These are phyloP conservation scores for Mycosphaerella arachidis DNA, from an alignment of 2,329 filamentous ascomycete genomes.

Conservation along the genomic window DNA sequence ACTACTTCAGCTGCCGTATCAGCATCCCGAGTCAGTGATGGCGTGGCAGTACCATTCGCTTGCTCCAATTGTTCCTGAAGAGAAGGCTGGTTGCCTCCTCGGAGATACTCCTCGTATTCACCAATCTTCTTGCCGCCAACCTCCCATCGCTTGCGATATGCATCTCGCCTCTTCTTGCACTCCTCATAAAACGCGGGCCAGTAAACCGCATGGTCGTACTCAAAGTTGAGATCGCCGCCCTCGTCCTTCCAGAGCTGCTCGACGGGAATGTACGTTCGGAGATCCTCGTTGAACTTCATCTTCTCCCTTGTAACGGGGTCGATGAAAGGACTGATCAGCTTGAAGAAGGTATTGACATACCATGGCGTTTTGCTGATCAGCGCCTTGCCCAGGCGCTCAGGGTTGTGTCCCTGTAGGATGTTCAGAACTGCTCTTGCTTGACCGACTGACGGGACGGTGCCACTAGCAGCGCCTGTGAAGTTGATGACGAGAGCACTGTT, in stretches of 20 bases:
- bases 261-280: slow-evolving; percentile 73
- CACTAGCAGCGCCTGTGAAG: slow-evolving; percentile 74
- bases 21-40: slow-evolving; percentile 2
- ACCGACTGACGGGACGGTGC: slow-evolving; percentile 70
- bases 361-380: slow-evolving; percentile 89
- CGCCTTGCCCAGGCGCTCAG: slow-evolving; percentile 82
- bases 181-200: slow-evolving; percentile 80
- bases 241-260: slow-evolving; percentile 77
- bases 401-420: slow-evolving; percentile 94
- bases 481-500: slow-evolving; percentile 83
- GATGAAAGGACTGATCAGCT: slow-evolving; percentile 92
- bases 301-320: slow-evolving; percentile 91
- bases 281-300: slow-evolving; percentile 95
- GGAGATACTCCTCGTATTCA: slow-evolving; percentile 82
- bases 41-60: slow-evolving; percentile 3
- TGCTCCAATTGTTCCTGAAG: slow-evolving; percentile 20
- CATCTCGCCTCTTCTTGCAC: slow-evolving; percentile 60
- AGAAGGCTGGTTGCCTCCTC: slow-evolving; percentile 53
- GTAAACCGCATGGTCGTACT: slow-evolving; percentile 83
- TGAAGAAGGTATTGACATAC: slow-evolving; percentile 91
- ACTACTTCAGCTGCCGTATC: slow-evolving; percentile 10
- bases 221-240: slow-evolving; percentile 77
- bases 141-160: slow-evolving; percentile 67
- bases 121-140: slow-evolving; percentile 75
- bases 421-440: slow-evolving; percentile 79